phyloP scores from a whole-genome alignment of 2,329 filamentous ascomycete species.

The Talaromyces pinophilus region DNA sequence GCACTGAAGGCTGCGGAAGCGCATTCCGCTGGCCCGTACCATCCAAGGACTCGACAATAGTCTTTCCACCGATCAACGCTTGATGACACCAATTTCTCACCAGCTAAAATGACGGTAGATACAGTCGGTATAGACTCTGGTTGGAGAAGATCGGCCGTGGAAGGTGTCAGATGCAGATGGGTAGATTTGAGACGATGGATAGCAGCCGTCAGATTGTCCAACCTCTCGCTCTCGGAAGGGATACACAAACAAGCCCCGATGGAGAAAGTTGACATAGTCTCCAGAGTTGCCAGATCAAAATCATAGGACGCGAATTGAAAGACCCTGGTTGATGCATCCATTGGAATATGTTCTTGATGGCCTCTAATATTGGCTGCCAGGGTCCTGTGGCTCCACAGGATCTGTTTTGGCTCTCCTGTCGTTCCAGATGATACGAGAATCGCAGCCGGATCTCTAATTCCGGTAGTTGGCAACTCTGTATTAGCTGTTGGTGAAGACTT shows the following conservation, averaged over 20 bases:
- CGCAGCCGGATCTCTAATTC: background rate
- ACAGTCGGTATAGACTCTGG: background rate
- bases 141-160: constrained; percentile 7
- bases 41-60: constrained; percentile 23
- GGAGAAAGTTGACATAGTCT: constrained; percentile 39
- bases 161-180: constrained; percentile 8
- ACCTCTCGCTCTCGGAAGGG: constrained; percentile 34
- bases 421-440: constrained; percentile 40
- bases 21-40: constrained; percentile 21
- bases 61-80: constrained; percentile 40
- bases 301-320: constrained; percentile 41
- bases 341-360: constrained; percentile 23
- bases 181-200: constrained; percentile 36
- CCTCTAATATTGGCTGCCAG: constrained; percentile 31
- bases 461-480: background rate
- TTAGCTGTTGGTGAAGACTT: background rate
- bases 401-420: constrained; percentile 49
- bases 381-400: constrained; percentile 39
- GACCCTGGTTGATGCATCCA: constrained; percentile 38
- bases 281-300: constrained; percentile 27
- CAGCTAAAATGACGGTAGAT: constrained; percentile 2
- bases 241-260: constrained; percentile 15
- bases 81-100: constrained; percentile 2
- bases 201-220: constrained; percentile 32
- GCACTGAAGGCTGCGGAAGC: constrained; percentile 1